A percentile compares a stretch with the other conserved stretches of the same genome.
Evolutionary conservation across 192 early-diverging fungal species (phyloP).

Genomic region (Rhizophagus prolifer): DNA sequence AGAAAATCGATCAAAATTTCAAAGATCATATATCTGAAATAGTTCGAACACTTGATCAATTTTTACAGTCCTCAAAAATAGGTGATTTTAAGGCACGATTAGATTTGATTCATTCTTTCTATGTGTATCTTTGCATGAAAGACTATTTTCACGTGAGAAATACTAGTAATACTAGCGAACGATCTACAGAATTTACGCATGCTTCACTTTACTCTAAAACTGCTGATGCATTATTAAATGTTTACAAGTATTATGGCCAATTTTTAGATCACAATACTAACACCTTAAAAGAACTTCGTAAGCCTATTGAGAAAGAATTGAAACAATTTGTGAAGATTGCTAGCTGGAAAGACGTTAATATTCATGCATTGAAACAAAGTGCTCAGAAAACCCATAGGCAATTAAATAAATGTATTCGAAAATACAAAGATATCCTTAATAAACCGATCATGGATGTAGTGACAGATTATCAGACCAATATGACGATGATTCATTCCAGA

Average conservation of each 20-base stretch:
- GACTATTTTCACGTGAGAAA: constrained; percentile 27
- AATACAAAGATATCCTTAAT: constrained; percentile 78
- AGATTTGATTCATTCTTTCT: constrained; percentile 65
- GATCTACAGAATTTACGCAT: neutral
- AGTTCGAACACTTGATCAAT: constrained; percentile 76
- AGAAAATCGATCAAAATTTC: constrained; percentile 10
- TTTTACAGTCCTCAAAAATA: constrained; percentile 71
- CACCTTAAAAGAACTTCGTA: constrained; percentile 57
- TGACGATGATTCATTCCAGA: constrained; percentile 32
- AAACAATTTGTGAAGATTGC: constrained; percentile 94
- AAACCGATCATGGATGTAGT: constrained; percentile 74
- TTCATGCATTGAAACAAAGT: constrained; percentile 85
- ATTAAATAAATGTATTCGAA: constrained; percentile 85
- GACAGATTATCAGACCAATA: constrained; percentile 41
- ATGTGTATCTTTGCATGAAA: constrained; percentile 48
- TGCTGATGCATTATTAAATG: constrained; percentile 66
- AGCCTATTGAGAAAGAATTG: constrained; percentile 85
- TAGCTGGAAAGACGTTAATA: constrained; percentile 95
- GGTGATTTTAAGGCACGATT: constrained; percentile 81
- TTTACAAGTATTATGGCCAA: constrained; percentile 79
- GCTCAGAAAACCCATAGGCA: constrained; percentile 90
- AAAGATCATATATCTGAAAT: constrained; percentile 46
- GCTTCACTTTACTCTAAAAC: neutral
- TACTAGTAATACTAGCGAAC: constrained; percentile 18
- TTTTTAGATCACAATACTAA: constrained; percentile 59